Percentiles rank a stretch among this genome's conserved stretches.
Conservation (phyloP, 495 filamentous ascomycete species). For the Rostrohypoxylon terebratum region DNA sequence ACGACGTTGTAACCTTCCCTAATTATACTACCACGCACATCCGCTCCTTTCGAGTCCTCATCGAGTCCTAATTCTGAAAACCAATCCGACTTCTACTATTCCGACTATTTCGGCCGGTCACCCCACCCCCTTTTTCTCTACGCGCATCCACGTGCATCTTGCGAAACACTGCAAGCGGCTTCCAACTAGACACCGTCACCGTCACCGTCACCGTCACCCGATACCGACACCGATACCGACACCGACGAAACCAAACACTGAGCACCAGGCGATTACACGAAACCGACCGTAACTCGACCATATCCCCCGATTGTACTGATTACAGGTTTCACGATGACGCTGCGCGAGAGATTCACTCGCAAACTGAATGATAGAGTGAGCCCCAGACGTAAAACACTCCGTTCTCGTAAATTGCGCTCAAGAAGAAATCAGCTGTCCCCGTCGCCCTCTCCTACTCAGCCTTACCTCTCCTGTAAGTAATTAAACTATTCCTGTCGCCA, state of each 20-base stretch:
- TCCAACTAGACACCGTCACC: background rate
- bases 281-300: background rate
- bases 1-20: background rate
- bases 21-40: background rate
- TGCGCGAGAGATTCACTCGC: constrained; percentile 46
- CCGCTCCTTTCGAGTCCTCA: background rate
- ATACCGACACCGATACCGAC: background rate
- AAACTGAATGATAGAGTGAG: constrained; percentile 49
- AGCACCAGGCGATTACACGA: background rate
- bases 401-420: constrained; percentile 39
- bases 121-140: constrained; percentile 16
- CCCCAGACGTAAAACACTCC: constrained; percentile 23
- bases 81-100: background rate
- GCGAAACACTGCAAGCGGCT: background rate
- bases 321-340: constrained; percentile 43
- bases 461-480: constrained; percentile 60
- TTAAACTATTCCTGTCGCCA: background rate
- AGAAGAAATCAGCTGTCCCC: constrained; percentile 45
- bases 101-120: background rate
- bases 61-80: background rate
- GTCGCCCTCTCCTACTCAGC: constrained; percentile 50
- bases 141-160: background rate
- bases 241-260: background rate
- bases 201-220: background rate
- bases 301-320: constrained; percentile 8